These are phyloP conservation scores for Pseudotsuga menziesii DNA, from an alignment of 75 land plant species.

Conservation along the genomic window DNA sequence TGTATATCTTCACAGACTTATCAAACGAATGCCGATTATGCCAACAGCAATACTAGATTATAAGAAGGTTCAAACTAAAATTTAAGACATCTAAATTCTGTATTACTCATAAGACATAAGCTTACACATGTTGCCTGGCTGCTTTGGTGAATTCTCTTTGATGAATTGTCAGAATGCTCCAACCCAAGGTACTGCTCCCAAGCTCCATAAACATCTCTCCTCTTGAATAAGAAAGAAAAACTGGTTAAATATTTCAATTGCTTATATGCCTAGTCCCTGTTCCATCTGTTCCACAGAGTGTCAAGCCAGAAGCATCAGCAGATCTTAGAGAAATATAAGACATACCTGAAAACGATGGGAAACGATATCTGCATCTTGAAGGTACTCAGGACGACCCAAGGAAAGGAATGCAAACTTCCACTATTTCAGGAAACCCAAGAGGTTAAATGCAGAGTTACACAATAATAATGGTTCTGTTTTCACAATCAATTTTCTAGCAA, in stretches of 20 bases:
- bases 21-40: constrained; percentile 82
- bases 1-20: constrained; percentile 91
- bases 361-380: constrained; percentile 56
- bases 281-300: background rate
- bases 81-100: background rate
- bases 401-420: constrained; percentile 90
- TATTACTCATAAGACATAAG: background rate
- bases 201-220: constrained; percentile 66
- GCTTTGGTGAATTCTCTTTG: constrained; percentile 48
- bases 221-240: constrained; percentile 16
- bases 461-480: background rate
- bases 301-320: background rate
- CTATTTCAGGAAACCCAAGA: constrained; percentile 21
- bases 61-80: background rate
- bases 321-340: background rate
- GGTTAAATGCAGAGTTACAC: background rate
- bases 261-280: background rate
- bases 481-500: background rate
- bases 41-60: constrained; percentile 4
- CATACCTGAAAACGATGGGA: constrained; percentile 69
- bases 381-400: constrained; percentile 81
- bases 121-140: constrained; percentile 40
- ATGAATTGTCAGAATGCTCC: constrained; percentile 69
- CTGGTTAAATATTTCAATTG: background rate
- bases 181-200: constrained; percentile 89